Base-by-base conservation (phyloP, 2,329 filamentous ascomycete species). In the Arthrinium phaeospermum region DNA sequence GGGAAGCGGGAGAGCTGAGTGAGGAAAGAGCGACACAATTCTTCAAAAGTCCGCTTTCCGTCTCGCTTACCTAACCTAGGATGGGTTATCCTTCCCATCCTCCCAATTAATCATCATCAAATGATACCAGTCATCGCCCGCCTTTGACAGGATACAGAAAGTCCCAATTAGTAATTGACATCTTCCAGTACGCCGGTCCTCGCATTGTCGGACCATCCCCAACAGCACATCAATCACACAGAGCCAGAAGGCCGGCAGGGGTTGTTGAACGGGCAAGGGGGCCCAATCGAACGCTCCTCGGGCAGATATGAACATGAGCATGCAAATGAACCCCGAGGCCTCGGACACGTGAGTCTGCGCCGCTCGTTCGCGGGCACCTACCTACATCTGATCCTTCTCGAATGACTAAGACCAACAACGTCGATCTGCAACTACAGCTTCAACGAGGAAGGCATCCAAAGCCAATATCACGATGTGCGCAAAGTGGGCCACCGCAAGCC, bases 281-380 rank as follows among this genome's bases (percentile, higher is more conserved):
- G 8, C 16, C 57, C 57, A 41, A 24, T 14, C 4, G 57, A 41
- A 14, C 10, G 57, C 57, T 41, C 57, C 34, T 64, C 57, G 34
- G 22, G 19, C 34, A 41, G 34, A n/a, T 41, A n/a, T 41, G 57
- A n/a, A 41, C 57, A 64, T 41, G 57, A 64, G 19, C 57, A 64
- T 37, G 57, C 57, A 41, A 41, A 22, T 64, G 57, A 27, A 22
- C 19, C 53, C 53, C 53, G 19, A 37, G 14, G 8, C 34, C 34
- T 64, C 57, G 57, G 57, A 37, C 57, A 41, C 57, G 57, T 64
- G 57, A 64, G 57, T 64, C 57, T 64, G 34, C 22, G 57, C 57
- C 57, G 57, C 57, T 64, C 57, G 30, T 22, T 64, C 30, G 30
- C 57, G 30, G 57, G 10, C 57, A 41, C 14, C 57, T 41, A 8